phyloP scores from a whole-genome alignment of 768 basidiomycete genomes.

The Gyrodon lividus region DNA sequence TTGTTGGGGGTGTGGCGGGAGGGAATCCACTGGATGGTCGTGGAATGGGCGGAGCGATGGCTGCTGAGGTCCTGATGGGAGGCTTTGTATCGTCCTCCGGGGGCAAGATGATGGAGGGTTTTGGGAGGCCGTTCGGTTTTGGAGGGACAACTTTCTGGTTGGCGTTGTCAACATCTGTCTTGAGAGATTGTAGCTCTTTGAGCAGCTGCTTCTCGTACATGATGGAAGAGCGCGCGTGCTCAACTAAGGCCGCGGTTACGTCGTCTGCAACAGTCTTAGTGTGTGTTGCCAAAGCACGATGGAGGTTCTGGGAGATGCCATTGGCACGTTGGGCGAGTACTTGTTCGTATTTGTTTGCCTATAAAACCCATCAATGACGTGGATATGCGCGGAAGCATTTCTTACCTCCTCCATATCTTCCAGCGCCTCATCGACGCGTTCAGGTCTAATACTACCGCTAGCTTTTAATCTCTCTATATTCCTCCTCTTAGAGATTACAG shows the following conservation, averaged over 20 bases:
- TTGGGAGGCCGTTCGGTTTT: conserved; percentile 50
- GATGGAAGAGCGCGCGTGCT: conserved; percentile 89
- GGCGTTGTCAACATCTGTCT: conserved; percentile 70
- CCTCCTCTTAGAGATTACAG: conserved; percentile 88
- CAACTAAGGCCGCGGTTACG: conserved; percentile 83
- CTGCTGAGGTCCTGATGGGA: conserved; percentile 11
- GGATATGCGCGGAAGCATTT: conserved; percentile 4
- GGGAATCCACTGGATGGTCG: conserved; percentile 21
- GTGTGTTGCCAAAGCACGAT: conserved; percentile 81
- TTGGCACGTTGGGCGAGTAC: conserved; percentile 81
- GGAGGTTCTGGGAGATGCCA: conserved; percentile 92
- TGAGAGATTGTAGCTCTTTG: conserved; percentile 83
- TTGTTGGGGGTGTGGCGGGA: conserved; percentile 12
- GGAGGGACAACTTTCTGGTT: conserved; percentile 55
- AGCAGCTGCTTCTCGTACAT: conserved; percentile 90
- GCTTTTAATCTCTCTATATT: conserved; percentile 88
- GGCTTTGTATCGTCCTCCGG: conserved; percentile 58
- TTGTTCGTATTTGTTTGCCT: conserved; percentile 92
- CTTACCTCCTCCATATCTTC: conserved; percentile 90
- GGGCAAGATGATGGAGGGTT: conserved; percentile 59
- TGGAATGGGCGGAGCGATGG: conserved; percentile 23
- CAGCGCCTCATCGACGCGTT: conserved; percentile 85
- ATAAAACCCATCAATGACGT: conserved; percentile 12
- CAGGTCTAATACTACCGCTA: conserved; percentile 80
- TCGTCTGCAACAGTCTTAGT: conserved; percentile 89